These are phyloP conservation scores for Pholiota conissans DNA, from an alignment of 768 basidiomycete species.

Conservation along the genomic window DNA sequence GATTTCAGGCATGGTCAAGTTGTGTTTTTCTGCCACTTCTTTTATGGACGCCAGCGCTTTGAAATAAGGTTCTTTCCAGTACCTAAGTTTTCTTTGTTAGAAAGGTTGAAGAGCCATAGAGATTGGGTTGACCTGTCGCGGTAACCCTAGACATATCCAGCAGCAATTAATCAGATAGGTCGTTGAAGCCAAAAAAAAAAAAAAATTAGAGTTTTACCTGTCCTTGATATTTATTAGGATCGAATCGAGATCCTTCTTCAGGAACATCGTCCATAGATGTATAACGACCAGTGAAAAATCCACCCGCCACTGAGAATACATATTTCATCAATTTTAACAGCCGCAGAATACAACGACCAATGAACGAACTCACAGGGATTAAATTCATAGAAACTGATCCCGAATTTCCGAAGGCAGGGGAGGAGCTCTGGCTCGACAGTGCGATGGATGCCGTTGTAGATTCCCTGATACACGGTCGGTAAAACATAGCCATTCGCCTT, in stretches of 20 bases:
- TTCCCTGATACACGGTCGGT: slow-evolving; percentile 57
- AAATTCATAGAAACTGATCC: slow-evolving; percentile 56
- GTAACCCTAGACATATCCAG: slow-evolving; percentile 28
- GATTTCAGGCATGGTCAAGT: slow-evolving; percentile 50
- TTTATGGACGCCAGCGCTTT: slow-evolving; percentile 44
- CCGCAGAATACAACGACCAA: no score
- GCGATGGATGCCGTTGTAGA: slow-evolving; percentile 42
- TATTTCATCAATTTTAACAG: no score
- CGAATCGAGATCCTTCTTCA: slow-evolving; percentile 58
- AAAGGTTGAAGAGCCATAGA: not conserved
- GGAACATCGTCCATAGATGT: slow-evolving; percentile 35
- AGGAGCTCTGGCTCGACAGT: slow-evolving; percentile 45
- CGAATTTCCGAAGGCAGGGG: slow-evolving; percentile 58
- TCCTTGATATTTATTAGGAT: slow-evolving; percentile 43
- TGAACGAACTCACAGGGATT: slow-evolving; percentile 48
- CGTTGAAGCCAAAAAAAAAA: no score
- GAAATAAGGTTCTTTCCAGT: slow-evolving; percentile 57
- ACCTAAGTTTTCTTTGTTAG: slow-evolving; percentile 27
- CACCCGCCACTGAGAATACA: slow-evolving; percentile 50
- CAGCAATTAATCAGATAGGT: no score
- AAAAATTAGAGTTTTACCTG: slow-evolving; percentile 28
- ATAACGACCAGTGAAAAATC: slow-evolving; percentile 60
- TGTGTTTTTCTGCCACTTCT: slow-evolving; percentile 44
- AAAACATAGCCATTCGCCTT: slow-evolving; percentile 51
- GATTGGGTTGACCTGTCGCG: slow-evolving; percentile 33